Base-by-base conservation (phyloP, 345 rosid species). In the Sonneratia caseolaris region DNA sequence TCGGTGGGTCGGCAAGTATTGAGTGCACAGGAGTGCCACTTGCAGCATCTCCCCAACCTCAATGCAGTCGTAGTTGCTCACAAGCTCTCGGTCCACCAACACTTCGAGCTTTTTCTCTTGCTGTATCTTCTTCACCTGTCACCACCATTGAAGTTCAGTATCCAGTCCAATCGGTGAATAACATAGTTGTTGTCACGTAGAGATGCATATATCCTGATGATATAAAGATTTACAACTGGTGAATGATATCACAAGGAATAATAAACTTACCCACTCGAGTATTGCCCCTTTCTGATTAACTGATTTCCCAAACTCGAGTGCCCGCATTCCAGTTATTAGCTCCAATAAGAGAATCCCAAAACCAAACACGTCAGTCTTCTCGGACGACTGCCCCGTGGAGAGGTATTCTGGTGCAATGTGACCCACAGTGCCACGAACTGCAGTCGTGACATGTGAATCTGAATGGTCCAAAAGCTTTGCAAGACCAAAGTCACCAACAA, bases 381-480 rank as follows among this genome's bases (percentile, higher is more conserved):
- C 98, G 15, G 98, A 93, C 24, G 98, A 93, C 80, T 91, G 98
- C 13, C 98, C 98, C 1, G 98, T 93, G n/a, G 96, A 91, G 77
- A 93, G 96, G 74, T 93, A 93, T 75, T 93, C 98, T 0, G 97
- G 98, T 3, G 98, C 97, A 66, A 93, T 93, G 77, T 93, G 98
- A 22, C 97, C 98, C 47, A 93, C 96, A 3, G 97, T 93, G 69
- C 98, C 97, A 55, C 96, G 89, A 12, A 93, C 98, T 10, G 96
- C 98, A 2, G 98, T 93, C 13, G 97, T 91, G 67, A 93, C 97
- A 78, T 93, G 98, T 27, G 98, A 89, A 69, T 91, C 98, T 4
- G 86, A 86, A 71, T 89, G 98, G 82, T 93, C 91, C 47, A 93
- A 88, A 12, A 91, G 97, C 82, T 93, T 93, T 3, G 96, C 98